Percentiles rank a stretch among this genome's conserved stretches.
These are phyloP conservation scores for Trichoderma lentiforme DNA, from an alignment of 2,329 filamentous ascomycete species.

Conservation along the genomic window DNA sequence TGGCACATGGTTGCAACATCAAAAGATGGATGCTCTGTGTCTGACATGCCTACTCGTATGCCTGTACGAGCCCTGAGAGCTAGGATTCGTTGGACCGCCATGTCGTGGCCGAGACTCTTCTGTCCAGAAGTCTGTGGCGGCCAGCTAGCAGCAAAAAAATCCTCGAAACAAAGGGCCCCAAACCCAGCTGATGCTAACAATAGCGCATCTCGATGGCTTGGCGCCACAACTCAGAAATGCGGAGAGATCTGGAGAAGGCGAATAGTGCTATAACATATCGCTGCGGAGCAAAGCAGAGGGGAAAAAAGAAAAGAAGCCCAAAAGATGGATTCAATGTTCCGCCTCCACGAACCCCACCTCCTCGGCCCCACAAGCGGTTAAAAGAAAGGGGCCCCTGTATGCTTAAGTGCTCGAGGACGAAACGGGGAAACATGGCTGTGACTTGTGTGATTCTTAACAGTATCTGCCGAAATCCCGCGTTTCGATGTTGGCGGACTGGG, in stretches of 20 bases:
- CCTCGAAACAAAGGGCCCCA: conserved; percentile 1
- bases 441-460: neutral
- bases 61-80: neutral
- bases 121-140: neutral
- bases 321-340: neutral
- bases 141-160: neutral
- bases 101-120: neutral
- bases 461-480: neutral
- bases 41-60: neutral
- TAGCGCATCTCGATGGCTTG: conserved; percentile 2
- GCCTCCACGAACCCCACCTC: conserved; percentile 4
- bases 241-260: conserved; percentile 16
- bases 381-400: neutral
- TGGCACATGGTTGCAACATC: neutral
- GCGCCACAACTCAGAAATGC: conserved; percentile 9
- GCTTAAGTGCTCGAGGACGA: neutral
- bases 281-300: neutral
- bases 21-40: neutral
- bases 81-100: neutral
- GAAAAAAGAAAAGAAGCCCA: neutral
- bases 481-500: neutral
- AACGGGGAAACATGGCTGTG: neutral
- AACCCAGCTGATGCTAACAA: neutral
- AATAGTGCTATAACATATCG: neutral
- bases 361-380: conserved; percentile 1